phyloP scores from a whole-genome alignment of 2,329 filamentous ascomycete species.

The Coleophoma eucalyptorum region DNA sequence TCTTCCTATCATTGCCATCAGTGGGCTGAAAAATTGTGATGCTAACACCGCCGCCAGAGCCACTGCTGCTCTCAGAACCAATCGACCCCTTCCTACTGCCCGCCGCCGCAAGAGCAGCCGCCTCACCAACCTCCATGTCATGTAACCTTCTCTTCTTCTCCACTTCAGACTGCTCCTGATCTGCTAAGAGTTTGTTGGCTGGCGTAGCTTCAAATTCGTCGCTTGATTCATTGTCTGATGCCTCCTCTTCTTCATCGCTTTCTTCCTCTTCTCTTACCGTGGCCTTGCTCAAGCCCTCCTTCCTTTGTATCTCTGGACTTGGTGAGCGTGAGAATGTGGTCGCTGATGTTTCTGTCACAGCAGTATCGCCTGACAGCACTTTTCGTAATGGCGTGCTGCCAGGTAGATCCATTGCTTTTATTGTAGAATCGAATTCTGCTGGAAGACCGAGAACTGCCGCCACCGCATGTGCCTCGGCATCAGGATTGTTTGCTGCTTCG shows the following conservation, averaged over 20 bases:
- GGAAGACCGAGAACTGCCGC: conserved; percentile 60
- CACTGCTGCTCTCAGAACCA: conserved; percentile 1
- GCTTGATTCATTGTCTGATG: conserved; percentile 22
- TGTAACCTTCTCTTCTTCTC: conserved; percentile 49
- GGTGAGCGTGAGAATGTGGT: conserved; percentile 17
- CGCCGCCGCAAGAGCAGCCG: conserved; percentile 38
- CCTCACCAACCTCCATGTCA: conserved; percentile 57
- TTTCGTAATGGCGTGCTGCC: conserved; percentile 13
- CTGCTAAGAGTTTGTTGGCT: conserved; percentile 20
- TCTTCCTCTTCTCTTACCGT: conserved; percentile 30
- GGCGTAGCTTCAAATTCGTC: conserved; percentile 27
- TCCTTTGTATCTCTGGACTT: conserved; percentile 34
- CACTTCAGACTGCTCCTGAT: conserved; percentile 13
- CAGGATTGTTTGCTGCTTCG: conserved; percentile 32
- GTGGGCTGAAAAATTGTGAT: background rate
- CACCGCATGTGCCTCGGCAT: conserved; percentile 62
- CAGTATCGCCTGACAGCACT: conserved; percentile 20
- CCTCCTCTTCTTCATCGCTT: conserved; percentile 29
- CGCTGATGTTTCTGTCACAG: conserved; percentile 16
- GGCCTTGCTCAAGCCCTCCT: conserved; percentile 27
- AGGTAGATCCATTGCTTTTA: conserved; percentile 47
- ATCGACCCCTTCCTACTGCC: conserved; percentile 13
- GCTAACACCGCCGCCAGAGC: background rate
- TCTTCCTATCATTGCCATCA: background rate
- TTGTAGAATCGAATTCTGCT: conserved; percentile 59